Base-by-base conservation (phyloP, 2,329 filamentous ascomycete genomes). In the Venturia pyrina region DNA sequence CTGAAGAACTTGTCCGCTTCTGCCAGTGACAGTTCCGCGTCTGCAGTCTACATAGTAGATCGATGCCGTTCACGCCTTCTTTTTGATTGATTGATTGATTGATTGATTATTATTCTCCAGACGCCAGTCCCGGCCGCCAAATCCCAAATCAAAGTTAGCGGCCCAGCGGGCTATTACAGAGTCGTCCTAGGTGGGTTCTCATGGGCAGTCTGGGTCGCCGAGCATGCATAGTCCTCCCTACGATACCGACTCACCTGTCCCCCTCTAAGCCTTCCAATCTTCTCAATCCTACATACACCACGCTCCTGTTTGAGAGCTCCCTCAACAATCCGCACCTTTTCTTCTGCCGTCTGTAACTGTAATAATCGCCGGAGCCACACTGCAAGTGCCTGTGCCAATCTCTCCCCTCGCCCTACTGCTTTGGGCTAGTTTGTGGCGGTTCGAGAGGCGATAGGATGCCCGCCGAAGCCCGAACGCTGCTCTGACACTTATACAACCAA, bases 81-180 rank as follows among this genome's bases (percentile, higher is more conserved):
- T n/a, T n/a, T n/a, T n/a, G 28, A 28, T 4, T 28, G 28, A 28
- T 4, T 28, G 28, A 28, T 4, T 28, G 28, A 28, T 28, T 28
- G 4, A 28, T 28, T 4, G 21, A 56, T 56, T 15, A 8, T 24
- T 11, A 50, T 50, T 50, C 32, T 34, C 28, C 32, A 59, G 15
- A 53, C 53, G 53, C 53, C 53, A 59, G 53, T 59, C 32, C 53
- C 53, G 53, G 28, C 53, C 53, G 53, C 5, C 32, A 59, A 59
- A 19, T 15, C 13, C 48, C 1, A 28, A 24, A 24, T 1, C 46
- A 19, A 50, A 57, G 50, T 57, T 11, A 34, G 24, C 50, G 13
- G 50, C 28, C 53, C 28, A 37, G 53, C 28, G 50, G 37, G 53
- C 53, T 34, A 57, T 7, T 37, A 28, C 28, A 28, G 15, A 37